A percentile compares a stretch with the other conserved stretches of the same genome.
Evolutionary conservation across 305 asterid species (phyloP).

Genomic region (Fraxinus dipetala): DNA sequence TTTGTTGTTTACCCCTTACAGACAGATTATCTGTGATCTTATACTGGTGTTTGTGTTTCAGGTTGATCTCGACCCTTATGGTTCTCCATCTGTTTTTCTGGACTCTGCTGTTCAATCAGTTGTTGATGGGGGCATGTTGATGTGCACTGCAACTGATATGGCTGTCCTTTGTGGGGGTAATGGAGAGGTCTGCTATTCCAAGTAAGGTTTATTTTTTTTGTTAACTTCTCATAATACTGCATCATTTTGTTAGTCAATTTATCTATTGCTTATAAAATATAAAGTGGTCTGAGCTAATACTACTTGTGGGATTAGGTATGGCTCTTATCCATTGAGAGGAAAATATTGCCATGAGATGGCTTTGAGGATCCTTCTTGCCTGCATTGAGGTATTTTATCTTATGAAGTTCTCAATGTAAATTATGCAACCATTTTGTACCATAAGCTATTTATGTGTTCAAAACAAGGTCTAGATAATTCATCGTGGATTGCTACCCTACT

Average conservation of each 20-base stretch:
- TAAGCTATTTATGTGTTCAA: neutral
- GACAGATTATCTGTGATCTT: neutral
- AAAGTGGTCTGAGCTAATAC: conserved; percentile 21
- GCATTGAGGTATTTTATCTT: conserved; percentile 66
- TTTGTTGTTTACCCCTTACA: neutral
- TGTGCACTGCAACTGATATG: conserved; percentile 99
- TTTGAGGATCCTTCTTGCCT: conserved; percentile 85
- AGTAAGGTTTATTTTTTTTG: conserved; percentile 50
- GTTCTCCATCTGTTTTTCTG: conserved; percentile 90
- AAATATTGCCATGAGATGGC: conserved; percentile 99
- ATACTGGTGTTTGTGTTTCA: conserved; percentile 25
- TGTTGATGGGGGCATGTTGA: conserved; percentile 83
- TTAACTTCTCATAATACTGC: neutral
- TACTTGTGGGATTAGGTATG: conserved; percentile 58
- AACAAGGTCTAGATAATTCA: neutral
- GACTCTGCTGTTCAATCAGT: conserved; percentile 97
- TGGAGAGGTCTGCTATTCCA: conserved; percentile 98
- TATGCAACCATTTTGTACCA: neutral
- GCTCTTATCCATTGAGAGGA: conserved; percentile 90
- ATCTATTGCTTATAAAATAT: neutral
- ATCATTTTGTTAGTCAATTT: neutral
- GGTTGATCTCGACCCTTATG: conserved; percentile 99
- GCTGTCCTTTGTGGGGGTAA: conserved; percentile 95
- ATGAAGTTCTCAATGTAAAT: neutral
- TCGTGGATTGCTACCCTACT: neutral